These are phyloP conservation scores for Lonicera japonica DNA, from an alignment of 129 eudicot genomes.

Conservation along the genomic window DNA sequence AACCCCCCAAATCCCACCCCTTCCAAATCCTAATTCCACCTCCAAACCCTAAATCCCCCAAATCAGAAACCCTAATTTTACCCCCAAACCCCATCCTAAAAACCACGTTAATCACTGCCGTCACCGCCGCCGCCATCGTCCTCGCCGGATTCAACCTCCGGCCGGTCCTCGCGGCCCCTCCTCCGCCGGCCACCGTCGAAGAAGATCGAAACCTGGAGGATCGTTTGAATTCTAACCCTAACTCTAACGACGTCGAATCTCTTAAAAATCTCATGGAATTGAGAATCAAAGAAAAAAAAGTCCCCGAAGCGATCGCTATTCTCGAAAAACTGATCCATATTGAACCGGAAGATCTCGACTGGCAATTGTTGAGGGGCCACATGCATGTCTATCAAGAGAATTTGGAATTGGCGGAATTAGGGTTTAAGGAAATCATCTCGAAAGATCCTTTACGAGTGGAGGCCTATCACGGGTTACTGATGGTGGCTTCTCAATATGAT, in stretches of 20 bases:
- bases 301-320: conserved; percentile 46
- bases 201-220: background rate
- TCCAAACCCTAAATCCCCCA: conserved; percentile 7
- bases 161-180: conserved; percentile 38
- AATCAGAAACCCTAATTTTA: conserved; percentile 15
- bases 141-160: conserved; percentile 30
- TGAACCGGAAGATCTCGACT: conserved; percentile 60
- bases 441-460: conserved; percentile 68
- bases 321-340: conserved; percentile 44
- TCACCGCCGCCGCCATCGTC: conserved; percentile 40
- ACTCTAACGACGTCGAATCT: conserved; percentile 40
- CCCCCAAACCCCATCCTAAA: conserved; percentile 25
- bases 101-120: conserved; percentile 43
- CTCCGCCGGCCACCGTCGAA: conserved; percentile 24
- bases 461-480: conserved; percentile 77
- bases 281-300: conserved; percentile 42
- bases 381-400: conserved; percentile 42
- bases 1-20: background rate
- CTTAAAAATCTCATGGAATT: conserved; percentile 51
- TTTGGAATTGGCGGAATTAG: conserved; percentile 35
- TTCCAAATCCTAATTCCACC: conserved; percentile 12
- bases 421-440: conserved; percentile 46
- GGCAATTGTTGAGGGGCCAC: conserved; percentile 62
- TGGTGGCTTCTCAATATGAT: conserved; percentile 49
- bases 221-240: background rate